Conservation (phyloP, 805 yeast species). For the Sungouiozyma intestinalis region DNA sequence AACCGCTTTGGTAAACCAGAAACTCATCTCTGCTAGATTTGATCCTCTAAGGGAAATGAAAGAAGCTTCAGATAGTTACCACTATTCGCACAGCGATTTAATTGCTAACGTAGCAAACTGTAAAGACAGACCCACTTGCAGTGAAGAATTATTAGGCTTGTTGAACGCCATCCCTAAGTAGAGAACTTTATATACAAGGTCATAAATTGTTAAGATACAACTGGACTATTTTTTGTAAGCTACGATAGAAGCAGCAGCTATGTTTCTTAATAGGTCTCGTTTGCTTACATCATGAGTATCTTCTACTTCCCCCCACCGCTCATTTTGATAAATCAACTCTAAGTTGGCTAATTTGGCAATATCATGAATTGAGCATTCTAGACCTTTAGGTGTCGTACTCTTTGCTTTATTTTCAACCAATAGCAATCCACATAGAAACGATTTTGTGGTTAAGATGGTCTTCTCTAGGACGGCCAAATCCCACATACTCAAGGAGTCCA, state of each 20-base stretch:
- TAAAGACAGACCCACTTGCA: conserved; percentile 41
- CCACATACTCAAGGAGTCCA: conserved; percentile 54
- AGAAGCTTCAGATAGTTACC: conserved; percentile 31
- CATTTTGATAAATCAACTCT: conserved; percentile 78
- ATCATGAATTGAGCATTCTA: conserved; percentile 47
- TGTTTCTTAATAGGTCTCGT: conserved; percentile 74
- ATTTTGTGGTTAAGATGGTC: conserved; percentile 76
- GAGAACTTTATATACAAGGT: neutral
- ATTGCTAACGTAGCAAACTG: conserved; percentile 55
- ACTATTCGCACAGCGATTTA: conserved; percentile 56
- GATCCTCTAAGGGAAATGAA: conserved; percentile 24
- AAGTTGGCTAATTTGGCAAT: conserved; percentile 68
- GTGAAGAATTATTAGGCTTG: conserved; percentile 20
- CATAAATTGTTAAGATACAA: neutral
- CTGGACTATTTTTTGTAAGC: conserved; percentile 23
- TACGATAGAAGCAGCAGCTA: conserved; percentile 66
- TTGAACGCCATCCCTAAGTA: neutral
- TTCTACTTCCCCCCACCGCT: conserved; percentile 96
- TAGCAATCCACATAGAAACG: conserved; percentile 72
- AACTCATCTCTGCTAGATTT: conserved; percentile 41
- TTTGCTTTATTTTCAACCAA: conserved; percentile 40
- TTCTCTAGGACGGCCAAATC: conserved; percentile 83
- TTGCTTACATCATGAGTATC: conserved; percentile 97
- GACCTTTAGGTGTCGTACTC: conserved; percentile 4
- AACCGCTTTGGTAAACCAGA: conserved; percentile 61